Evolutionary conservation across 257 asterid species (phyloP).

Genomic region (Anisodus tanguticus): DNA sequence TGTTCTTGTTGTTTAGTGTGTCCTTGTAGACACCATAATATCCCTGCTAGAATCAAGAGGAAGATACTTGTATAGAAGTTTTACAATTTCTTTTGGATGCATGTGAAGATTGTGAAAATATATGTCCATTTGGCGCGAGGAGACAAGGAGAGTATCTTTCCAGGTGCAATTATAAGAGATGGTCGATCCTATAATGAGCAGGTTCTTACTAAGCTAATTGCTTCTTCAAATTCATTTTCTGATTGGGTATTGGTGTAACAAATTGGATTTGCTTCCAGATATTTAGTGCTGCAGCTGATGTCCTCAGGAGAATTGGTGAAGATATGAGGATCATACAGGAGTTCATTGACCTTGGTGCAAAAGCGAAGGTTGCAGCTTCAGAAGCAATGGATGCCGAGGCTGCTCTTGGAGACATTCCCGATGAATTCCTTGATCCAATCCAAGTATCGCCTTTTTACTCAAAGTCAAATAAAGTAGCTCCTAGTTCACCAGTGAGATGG

Average conservation of each 20-base stretch:
- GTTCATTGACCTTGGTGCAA: slow-evolving; percentile 78
- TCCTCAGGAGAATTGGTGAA: slow-evolving; percentile 79
- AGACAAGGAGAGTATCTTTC: slow-evolving; percentile 72
- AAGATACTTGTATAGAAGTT: neutral
- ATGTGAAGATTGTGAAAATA: slow-evolving; percentile 60
- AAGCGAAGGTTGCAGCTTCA: slow-evolving; percentile 77
- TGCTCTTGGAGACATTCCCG: slow-evolving; percentile 96
- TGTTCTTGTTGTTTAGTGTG: slow-evolving; percentile 2
- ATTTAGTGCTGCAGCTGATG: slow-evolving; percentile 84
- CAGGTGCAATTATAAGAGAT: slow-evolving; percentile 83
- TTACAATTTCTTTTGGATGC: slow-evolving; percentile 10
- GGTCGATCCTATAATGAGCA: slow-evolving; percentile 95
- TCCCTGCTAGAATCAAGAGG: neutral
- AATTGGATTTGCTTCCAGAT: slow-evolving; percentile 51
- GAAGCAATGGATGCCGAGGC: slow-evolving; percentile 97
- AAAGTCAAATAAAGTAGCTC: neutral
- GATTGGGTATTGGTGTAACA: slow-evolving; percentile 26
- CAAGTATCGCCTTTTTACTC: slow-evolving; percentile 42
- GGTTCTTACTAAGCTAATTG: slow-evolving; percentile 43
- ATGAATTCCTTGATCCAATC: slow-evolving; percentile 97
- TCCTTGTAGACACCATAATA: neutral
- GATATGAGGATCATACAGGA: slow-evolving; percentile 72
- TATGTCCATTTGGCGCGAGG: slow-evolving; percentile 89
- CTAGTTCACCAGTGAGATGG: neutral
- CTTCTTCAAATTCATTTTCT: slow-evolving; percentile 6